Evolutionary conservation across 192 early-diverging fungal genomes (phyloP).

Genomic region (Allomyces javanicus): DNA sequence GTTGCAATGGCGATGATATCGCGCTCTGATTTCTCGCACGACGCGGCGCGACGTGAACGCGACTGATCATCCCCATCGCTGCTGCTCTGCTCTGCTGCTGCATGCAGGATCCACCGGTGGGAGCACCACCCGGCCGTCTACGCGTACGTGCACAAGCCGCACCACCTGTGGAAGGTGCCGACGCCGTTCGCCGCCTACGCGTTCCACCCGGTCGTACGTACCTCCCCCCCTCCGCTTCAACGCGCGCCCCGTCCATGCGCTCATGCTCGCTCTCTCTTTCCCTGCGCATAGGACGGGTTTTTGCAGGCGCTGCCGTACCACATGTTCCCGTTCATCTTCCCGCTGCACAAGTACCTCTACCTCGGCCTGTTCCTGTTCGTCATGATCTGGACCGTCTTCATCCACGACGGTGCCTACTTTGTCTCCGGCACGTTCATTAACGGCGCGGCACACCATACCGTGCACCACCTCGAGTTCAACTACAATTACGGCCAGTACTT

Average conservation of each 20-base stretch:
- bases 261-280: background rate
- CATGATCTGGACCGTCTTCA: slow-evolving; percentile 90
- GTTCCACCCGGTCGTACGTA: slow-evolving; percentile 60
- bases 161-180: slow-evolving; percentile 80
- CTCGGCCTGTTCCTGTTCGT: slow-evolving; percentile 65
- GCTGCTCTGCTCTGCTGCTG: too few relatives aligned
- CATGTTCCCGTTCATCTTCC: slow-evolving; percentile 70
- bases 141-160: slow-evolving; percentile 68
- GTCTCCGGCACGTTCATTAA: slow-evolving; percentile 29
- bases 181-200: slow-evolving; percentile 90
- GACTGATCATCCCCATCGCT: too few relatives aligned
- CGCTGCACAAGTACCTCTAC: slow-evolving; percentile 85
- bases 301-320: slow-evolving; percentile 92
- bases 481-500: slow-evolving; percentile 88
- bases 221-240: background rate
- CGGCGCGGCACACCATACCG: slow-evolving; percentile 84
- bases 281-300: slow-evolving; percentile 55
- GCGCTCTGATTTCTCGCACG: too few relatives aligned
- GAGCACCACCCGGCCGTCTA: slow-evolving; percentile 82
- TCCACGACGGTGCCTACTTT: slow-evolving; percentile 64
- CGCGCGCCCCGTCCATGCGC: background rate
- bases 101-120: slow-evolving; percentile 64
- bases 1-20: too few relatives aligned
- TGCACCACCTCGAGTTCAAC: slow-evolving; percentile 97
- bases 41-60: too few relatives aligned